Base-by-base conservation (phyloP, 2,329 filamentous ascomycete species). In the Conoideocrella luteorostrata region DNA sequence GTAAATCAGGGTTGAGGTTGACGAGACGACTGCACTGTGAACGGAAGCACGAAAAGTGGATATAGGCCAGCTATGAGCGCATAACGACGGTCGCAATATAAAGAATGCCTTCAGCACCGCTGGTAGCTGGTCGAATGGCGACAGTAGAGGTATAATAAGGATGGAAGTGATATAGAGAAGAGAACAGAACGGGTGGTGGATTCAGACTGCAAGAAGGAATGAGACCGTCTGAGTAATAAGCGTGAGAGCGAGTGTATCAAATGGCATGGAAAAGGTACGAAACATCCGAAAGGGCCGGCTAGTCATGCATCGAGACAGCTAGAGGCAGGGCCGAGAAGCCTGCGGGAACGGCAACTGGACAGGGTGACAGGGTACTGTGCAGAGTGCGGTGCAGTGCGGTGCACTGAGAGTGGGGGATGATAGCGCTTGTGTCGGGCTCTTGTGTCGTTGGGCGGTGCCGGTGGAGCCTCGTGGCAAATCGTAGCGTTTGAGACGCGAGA, bases 61-160 rank as follows among this genome's bases (percentile, higher is more conserved):
- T 21, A 55, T 57, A 58, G 52, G 42, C 55, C 56, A 52, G 54
- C 57, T 61, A 60, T 56, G 52, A 49, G 52, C 45, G 52, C 54
- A 58, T 59, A 45, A 52, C 52, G 47, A 48, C 30, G 26, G 13
- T 36, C 2, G 9, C 12, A 41, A 45, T 6, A 9, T n/a, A 12
- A 17, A 22, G 24, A 32, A 18, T 7, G 12, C 20, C 20, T 28
- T 10, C 43, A 36, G 38, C 43, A 28, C 43, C 23, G 38, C 39
- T 36, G 32, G 43, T 39, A 35, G 21, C 35, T 39, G 34, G 23
- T 39, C 7, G 15, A 39, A 18, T 24, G 21, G 21, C 9, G 21
- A 33, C 11, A 18, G 21, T n/a, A 42, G 17, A 20, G 21, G 22
- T 23, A 17, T 12, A 13, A 3, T 10, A 24, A 13, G 5, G 22